Conservation (phyloP, 129 eudicot genomes). For the Daucus carota region DNA sequence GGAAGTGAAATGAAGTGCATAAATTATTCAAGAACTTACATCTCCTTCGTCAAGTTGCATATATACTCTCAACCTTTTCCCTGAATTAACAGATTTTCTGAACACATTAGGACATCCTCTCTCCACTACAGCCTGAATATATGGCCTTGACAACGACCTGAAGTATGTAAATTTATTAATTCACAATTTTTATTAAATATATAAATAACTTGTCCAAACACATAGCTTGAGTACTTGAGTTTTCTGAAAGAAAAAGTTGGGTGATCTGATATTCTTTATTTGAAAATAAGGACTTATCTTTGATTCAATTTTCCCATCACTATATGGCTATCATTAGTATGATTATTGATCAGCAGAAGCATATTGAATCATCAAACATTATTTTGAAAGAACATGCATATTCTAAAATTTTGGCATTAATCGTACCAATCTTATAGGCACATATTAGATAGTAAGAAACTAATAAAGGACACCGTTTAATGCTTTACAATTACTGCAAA, state of each 20-base stretch:
- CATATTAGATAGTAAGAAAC: background rate
- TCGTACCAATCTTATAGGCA: background rate
- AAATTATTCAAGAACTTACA: constrained; percentile 39
- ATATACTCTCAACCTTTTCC: constrained; percentile 74
- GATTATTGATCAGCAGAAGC: background rate
- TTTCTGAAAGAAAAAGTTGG: background rate
- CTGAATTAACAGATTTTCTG: constrained; percentile 78
- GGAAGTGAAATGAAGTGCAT: background rate
- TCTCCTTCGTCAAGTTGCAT: constrained; percentile 73
- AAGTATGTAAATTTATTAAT: constrained; percentile 4
- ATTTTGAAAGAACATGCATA: background rate
- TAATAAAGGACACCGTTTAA: background rate
- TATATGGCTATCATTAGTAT: background rate
- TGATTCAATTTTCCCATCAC: background rate
- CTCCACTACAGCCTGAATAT: constrained; percentile 59
- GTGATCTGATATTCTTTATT: background rate
- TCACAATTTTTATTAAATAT: background rate
- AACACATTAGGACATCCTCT: constrained; percentile 71
- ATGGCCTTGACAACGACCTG: constrained; percentile 64
- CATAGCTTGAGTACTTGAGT: background rate
- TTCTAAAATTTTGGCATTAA: background rate
- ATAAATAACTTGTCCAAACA: background rate
- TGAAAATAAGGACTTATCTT: background rate
- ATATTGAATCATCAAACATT: background rate
- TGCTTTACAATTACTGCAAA: background rate